These are phyloP conservation scores for Papiliotrema laurentii DNA, from an alignment of 1,284 basidiomycete genomes.

Conservation along the genomic window DNA sequence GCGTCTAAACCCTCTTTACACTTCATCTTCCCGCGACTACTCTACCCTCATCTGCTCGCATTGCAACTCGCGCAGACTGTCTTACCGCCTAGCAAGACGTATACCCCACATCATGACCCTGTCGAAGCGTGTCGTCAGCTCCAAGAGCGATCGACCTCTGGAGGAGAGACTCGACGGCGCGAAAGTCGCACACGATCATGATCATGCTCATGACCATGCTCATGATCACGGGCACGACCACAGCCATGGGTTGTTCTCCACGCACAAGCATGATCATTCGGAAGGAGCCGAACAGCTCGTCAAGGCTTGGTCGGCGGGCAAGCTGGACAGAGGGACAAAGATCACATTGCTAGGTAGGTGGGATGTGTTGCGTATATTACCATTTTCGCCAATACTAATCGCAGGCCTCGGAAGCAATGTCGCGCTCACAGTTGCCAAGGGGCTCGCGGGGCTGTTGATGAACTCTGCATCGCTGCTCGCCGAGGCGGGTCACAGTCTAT, in stretches of 20 bases:
- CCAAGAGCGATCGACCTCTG: not conserved
- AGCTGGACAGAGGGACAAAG: conserved; percentile 73
- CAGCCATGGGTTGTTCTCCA: conserved; percentile 49
- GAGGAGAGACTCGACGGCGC: too few species aligned
- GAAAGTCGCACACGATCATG: not conserved
- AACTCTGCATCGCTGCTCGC: conserved; percentile 89
- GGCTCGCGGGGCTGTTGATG: conserved; percentile 71
- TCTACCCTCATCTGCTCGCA: too few species aligned
- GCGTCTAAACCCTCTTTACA: too few species aligned
- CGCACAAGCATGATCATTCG: conserved; percentile 54
- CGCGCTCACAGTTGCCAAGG: conserved; percentile 75
- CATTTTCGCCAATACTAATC: conserved; percentile 1
- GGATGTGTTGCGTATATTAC: not conserved
- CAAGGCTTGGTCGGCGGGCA: conserved; percentile 57
- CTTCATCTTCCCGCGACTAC: not conserved
- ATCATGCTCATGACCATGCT: not conserved
- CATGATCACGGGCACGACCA: conserved; percentile 26
- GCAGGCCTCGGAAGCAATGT: conserved; percentile 81
- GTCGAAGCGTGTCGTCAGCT: not conserved
- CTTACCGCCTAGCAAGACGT: too few species aligned
- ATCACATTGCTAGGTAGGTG: conserved; percentile 64
- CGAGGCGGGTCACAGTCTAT: conserved; percentile 91
- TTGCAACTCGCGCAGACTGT: too few species aligned
- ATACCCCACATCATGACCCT: not conserved
- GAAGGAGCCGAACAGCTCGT: conserved; percentile 69